A percentile compares a stretch with the other conserved stretches of the same genome.
Evolutionary conservation across 2,329 filamentous ascomycete genomes (phyloP).

Genomic region (Fusarium xylarioides): DNA sequence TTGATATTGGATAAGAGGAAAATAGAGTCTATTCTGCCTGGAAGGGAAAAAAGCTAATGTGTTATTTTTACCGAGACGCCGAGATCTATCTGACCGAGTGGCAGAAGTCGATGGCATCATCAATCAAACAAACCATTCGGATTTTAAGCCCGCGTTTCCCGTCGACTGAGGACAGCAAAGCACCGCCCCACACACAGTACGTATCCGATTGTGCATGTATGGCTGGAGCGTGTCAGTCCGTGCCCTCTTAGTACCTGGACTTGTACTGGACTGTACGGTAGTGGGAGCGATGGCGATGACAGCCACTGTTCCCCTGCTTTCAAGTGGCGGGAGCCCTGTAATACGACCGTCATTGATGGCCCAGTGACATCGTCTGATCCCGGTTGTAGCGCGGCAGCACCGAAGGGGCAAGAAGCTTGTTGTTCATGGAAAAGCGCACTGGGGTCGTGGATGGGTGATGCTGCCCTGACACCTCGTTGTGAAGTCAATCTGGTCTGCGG

Average conservation of each 20-base stretch:
- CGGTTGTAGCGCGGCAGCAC: constrained; percentile 35
- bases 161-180: not conserved
- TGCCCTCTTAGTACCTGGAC: not conserved
- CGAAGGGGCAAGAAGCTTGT: constrained; percentile 20
- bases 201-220: not conserved
- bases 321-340: constrained; percentile 22
- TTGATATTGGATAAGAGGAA: no score
- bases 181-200: not conserved
- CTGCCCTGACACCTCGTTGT: constrained; percentile 32
- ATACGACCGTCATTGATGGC: constrained; percentile 27
- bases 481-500: constrained; percentile 9
- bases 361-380: constrained; percentile 18
- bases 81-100: no score
- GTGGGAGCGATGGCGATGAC: not conserved
- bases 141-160: not conserved
- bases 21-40: no score
- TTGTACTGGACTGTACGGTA: not conserved
- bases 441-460: constrained; percentile 36
- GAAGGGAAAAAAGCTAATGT: no score
- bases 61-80: no score
- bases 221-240: constrained; percentile 7
- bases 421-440: constrained; percentile 11
- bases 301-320: constrained; percentile 16
- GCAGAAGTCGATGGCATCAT: no score
- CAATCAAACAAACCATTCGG: no score